phyloP scores from a whole-genome alignment of 352 stramenopile species.

The Globisporangium nodosum region DNA sequence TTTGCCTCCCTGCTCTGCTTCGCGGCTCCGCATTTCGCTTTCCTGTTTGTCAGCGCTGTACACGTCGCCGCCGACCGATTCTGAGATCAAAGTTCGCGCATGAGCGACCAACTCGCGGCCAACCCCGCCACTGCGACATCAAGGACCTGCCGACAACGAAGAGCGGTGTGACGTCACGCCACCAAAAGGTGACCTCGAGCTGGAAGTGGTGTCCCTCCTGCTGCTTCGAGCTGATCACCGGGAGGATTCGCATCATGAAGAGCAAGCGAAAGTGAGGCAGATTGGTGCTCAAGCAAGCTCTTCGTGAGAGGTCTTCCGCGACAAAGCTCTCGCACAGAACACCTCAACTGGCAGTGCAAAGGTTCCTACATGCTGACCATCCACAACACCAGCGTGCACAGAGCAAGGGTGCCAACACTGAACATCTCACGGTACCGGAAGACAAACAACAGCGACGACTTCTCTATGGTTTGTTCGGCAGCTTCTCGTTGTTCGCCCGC shows the following conservation, averaged over 20 bases:
- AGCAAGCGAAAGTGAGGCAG: no score
- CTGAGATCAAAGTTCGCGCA: neutral
- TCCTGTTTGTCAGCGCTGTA: neutral
- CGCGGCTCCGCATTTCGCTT: neutral
- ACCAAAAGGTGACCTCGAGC: no score
- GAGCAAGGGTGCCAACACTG: neutral
- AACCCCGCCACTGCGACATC: neutral
- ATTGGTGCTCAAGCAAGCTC: no score
- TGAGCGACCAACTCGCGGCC: neutral
- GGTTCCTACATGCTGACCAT: neutral
- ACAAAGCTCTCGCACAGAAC: no score
- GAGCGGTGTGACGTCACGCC: no score
- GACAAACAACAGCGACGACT: neutral
- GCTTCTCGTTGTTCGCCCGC: conserved; percentile 41
- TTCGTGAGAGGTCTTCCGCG: no score
- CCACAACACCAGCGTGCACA: neutral
- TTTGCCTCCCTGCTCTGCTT: neutral
- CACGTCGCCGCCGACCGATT: neutral
- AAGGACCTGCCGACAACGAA: no score
- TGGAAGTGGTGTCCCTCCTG: no score
- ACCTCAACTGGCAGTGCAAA: no score
- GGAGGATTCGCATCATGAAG: no score
- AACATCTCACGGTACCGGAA: neutral
- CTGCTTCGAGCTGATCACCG: no score
- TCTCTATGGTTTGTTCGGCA: conserved; percentile 4